A percentile compares a stretch with the other conserved stretches of the same genome.
phyloP scores from a whole-genome alignment of 176 grass and related monocot genomes.

The Saccharum spontaneum region DNA sequence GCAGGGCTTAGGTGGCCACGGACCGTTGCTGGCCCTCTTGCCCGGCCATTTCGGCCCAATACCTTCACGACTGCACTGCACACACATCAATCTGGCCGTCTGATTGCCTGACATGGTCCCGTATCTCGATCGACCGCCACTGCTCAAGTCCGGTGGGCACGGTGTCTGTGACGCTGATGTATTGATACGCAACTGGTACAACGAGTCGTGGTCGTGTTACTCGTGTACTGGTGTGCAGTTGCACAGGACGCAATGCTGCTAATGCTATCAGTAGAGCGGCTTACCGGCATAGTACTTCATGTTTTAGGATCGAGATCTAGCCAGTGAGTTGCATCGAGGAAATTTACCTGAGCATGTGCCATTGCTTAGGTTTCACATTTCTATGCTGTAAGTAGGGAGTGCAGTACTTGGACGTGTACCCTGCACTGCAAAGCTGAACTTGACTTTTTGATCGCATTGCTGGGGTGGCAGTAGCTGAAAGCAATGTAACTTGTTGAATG shows the following conservation, averaged over 20 bases:
- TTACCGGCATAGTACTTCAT: not conserved
- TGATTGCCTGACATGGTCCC: conserved; percentile 20
- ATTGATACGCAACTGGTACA: not conserved
- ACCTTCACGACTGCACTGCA: not conserved
- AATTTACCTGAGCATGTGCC: not conserved
- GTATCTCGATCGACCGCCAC: not conserved
- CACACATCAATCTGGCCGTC: not conserved
- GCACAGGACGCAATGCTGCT: too few relatives aligned
- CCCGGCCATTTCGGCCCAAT: not conserved
- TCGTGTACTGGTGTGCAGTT: too few relatives aligned
- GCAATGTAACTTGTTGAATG: not conserved
- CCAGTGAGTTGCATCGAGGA: not conserved
- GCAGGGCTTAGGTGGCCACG: not conserved
- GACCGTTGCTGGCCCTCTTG: not conserved
- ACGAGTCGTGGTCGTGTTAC: too few relatives aligned
- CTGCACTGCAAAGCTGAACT: not conserved
- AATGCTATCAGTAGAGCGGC: too few relatives aligned
- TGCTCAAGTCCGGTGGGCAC: not conserved
- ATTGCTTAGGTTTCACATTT: not conserved
- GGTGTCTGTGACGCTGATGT: not conserved
- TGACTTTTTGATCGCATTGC: not conserved
- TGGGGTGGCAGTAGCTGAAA: not conserved
- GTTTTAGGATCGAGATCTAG: not conserved
- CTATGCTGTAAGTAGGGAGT: not conserved
- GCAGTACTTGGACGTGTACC: not conserved